Conservation (phyloP, 2,329 filamentous ascomycete genomes). For the Penicillium sp. region DNA sequence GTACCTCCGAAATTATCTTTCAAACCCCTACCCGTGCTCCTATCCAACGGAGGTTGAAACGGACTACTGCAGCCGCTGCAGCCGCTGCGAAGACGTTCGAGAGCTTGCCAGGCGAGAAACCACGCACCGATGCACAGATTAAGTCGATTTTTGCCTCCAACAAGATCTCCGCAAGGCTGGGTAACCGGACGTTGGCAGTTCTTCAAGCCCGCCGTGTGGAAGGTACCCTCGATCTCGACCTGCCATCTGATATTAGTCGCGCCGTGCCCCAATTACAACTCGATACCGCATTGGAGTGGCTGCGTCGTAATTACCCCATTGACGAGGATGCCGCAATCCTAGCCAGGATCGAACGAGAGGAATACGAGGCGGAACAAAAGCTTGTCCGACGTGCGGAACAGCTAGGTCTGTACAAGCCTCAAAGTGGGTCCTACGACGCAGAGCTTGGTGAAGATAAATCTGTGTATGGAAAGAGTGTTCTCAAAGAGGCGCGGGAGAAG, state of each 20-base stretch:
- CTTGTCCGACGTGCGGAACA: slow-evolving; percentile 44
- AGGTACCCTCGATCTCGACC: slow-evolving; percentile 51
- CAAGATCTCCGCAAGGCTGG: slow-evolving; percentile 36
- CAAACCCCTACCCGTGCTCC: slow-evolving; percentile 8
- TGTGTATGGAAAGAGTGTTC: slow-evolving; percentile 48
- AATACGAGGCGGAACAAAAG: slow-evolving; percentile 42
- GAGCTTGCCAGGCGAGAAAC: slow-evolving; percentile 29
- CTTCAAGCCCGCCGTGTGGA: slow-evolving; percentile 49
- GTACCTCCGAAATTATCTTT: neutral
- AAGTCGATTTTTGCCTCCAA: slow-evolving; percentile 41
- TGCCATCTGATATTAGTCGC: slow-evolving; percentile 46
- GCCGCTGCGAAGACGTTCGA: slow-evolving; percentile 20
- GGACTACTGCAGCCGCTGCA: slow-evolving; percentile 22
- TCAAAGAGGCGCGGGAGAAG: slow-evolving; percentile 44
- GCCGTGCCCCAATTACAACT: slow-evolving; percentile 39
- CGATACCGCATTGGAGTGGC: slow-evolving; percentile 45
- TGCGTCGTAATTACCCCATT: slow-evolving; percentile 47
- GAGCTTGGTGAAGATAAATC: slow-evolving; percentile 47
- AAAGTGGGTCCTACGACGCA: slow-evolving; percentile 50
- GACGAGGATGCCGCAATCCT: slow-evolving; percentile 56
- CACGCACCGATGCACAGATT: slow-evolving; percentile 40
- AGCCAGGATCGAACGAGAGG: slow-evolving; percentile 47
- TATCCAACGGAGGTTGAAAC: slow-evolving; percentile 25
- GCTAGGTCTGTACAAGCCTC: slow-evolving; percentile 48
- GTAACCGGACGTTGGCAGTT: slow-evolving; percentile 44